Evolutionary conservation across 164 flowering plant species (phyloP), one percentile per base, ranked within the genome.

Genomic region (Tetrastigma voinierianum): DNA sequence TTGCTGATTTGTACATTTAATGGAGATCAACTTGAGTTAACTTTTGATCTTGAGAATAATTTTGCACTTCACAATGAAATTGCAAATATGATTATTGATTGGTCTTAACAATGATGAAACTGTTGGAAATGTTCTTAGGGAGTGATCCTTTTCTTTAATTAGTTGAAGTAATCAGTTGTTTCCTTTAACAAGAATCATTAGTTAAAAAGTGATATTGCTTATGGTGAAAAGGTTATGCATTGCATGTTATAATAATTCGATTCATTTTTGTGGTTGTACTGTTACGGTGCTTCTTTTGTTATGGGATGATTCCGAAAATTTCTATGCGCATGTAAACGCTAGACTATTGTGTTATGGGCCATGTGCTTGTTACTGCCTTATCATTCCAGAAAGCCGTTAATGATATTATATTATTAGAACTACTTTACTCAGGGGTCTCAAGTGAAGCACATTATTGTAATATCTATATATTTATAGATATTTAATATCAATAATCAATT

Each of bases 261-360:
- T 62, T 65, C 40, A 43, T 78, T 84, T 72, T 93, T 92, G 99
- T n/a, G 99, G 99, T 60, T 95, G 99, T 82, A 90, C 98, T 55
- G 97, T 96, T 57, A 95, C 97, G 10, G 77, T 89, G 72, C 98
- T 95, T n/a, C n/a, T n/a, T 80, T 78, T 95, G 80, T 86, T 92
- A 57, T 95, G 99, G 99, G 75, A 84, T 76, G 81, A 75, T 60
- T 70, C 80, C 60, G 87, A 77, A 56, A 84, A 77, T 66, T 76
- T 85, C 74, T 92, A 81, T 75, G 89, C 77, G 11, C 99, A 92
- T 83, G 99, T 97, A 73, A 95, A 95, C 83, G 87, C 92, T 73
- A 57, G 99, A 95, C 71, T 92, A 96, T 57, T 90, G 99, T 74
- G 62, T 95, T 53, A 64, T 87, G 61, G 88, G 80, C 98, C 92